phyloP scores from a whole-genome alignment of 1,284 basidiomycete species.

The Filobasidium uniguttulatum region DNA sequence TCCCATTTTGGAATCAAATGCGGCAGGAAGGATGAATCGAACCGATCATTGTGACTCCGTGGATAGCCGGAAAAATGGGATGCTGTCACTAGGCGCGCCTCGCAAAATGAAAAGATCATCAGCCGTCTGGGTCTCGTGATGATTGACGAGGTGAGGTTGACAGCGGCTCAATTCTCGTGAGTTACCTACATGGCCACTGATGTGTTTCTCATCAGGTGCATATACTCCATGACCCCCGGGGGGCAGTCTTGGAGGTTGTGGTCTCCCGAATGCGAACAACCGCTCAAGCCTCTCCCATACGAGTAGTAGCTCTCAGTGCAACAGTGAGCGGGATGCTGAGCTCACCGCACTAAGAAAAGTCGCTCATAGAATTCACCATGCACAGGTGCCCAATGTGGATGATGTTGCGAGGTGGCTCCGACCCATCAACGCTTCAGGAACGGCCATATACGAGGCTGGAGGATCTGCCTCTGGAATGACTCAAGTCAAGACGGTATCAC shows the following conservation, averaged over 20 bases:
- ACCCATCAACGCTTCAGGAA: constrained; percentile 16
- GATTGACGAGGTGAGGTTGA: constrained; percentile 64
- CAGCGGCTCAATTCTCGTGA: background rate
- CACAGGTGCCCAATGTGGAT: constrained; percentile 58
- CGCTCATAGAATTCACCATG: no score
- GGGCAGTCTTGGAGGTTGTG: constrained; percentile 83
- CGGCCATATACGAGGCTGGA: constrained; percentile 17
- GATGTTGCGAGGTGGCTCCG: constrained; percentile 86
- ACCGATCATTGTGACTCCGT: background rate
- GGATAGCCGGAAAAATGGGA: constrained; percentile 86
- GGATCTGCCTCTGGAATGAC: constrained; percentile 7
- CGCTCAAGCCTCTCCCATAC: constrained; percentile 47
- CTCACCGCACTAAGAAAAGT: no score
- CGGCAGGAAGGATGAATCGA: constrained; percentile 1
- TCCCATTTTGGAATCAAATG: background rate
- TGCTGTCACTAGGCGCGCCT: constrained; percentile 57
- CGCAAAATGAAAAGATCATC: constrained; percentile 42
- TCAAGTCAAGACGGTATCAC: background rate
- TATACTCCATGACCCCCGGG: constrained; percentile 73
- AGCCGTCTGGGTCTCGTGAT: constrained; percentile 47
- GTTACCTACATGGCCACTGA: background rate
- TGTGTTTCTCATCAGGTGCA: constrained; percentile 51
- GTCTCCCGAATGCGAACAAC: constrained; percentile 75
- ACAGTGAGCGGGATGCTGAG: constrained; percentile 44
- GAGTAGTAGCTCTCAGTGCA: constrained; percentile 81